Evolutionary conservation across 495 filamentous ascomycete species (phyloP).

Genomic region (Daldinia childiae): DNA sequence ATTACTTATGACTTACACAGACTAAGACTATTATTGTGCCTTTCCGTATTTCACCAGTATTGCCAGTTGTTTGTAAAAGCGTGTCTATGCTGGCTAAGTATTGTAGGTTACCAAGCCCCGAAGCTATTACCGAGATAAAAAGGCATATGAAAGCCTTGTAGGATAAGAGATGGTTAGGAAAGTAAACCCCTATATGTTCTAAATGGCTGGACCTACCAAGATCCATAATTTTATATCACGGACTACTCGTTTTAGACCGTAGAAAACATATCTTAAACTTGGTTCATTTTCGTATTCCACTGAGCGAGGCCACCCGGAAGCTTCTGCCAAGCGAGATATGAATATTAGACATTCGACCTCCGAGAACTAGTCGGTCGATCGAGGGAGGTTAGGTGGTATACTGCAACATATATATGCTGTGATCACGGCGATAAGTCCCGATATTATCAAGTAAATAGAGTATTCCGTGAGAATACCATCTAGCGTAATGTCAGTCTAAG

Average conservation of each 20-base stretch:
- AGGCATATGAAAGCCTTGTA: slow-evolving; percentile 1
- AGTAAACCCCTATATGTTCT: not conserved
- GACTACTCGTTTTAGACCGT: not conserved
- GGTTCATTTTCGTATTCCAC: slow-evolving; percentile 8
- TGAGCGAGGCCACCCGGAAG: not conserved
- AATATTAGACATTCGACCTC: slow-evolving; percentile 1
- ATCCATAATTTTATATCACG: slow-evolving; percentile 9
- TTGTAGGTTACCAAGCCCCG: not conserved
- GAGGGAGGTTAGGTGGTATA: slow-evolving; percentile 13
- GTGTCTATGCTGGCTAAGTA: not conserved
- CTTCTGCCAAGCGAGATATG: slow-evolving; percentile 5
- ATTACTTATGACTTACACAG: not conserved
- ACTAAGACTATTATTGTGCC: not conserved
- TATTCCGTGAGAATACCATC: not conserved
- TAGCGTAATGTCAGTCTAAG: not conserved
- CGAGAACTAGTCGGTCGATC: slow-evolving; percentile 8
- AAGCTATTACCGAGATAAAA: not conserved
- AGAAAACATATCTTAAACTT: not conserved
- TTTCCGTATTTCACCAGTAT: not conserved
- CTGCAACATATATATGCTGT: not conserved
- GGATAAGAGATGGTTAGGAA: not conserved
- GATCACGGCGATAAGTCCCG: not conserved
- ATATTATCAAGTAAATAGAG: not conserved
- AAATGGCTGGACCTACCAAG: not conserved
- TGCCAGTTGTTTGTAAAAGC: not conserved